These are phyloP conservation scores for Yamadazyma kitorensis DNA, from an alignment of 805 yeast genomes.

Conservation along the genomic window DNA sequence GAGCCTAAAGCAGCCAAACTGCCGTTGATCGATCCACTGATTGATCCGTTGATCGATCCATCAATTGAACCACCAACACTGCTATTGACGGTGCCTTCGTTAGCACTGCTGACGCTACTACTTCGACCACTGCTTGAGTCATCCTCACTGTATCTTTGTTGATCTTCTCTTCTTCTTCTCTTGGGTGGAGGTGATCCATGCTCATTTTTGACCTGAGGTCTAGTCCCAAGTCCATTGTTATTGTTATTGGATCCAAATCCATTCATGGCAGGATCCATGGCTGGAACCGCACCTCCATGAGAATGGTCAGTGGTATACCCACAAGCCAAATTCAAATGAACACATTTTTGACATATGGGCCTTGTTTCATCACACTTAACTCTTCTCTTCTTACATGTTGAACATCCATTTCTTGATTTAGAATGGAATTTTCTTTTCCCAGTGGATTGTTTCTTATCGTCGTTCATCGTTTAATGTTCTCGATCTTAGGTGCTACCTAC, in stretches of 20 bases:
- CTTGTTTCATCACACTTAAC: conserved; percentile 90
- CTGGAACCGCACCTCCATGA: no score
- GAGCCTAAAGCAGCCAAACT: no score
- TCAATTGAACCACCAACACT: neutral
- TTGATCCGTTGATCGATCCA: neutral
- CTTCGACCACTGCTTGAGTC: no score
- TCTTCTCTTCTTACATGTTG: conserved; percentile 82
- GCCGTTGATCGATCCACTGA: neutral
- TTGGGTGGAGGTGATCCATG: no score
- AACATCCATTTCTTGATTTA: conserved; percentile 86
- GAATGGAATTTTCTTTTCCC: conserved; percentile 87
- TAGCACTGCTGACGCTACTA: no score
- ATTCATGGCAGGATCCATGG: no score
- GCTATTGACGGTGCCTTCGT: neutral
- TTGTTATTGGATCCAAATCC: no score
- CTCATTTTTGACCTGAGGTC: neutral
- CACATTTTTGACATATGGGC: conserved; percentile 78
- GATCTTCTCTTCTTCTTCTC: no score
- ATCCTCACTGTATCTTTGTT: no score
- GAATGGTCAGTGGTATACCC: conserved; percentile 46
- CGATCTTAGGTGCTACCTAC: no score
- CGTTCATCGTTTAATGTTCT: no score
- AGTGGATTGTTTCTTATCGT: conserved; percentile 30
- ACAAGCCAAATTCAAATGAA: conserved; percentile 75
- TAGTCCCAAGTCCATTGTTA: neutral